Base-by-base conservation (phyloP, 768 basidiomycete genomes). In the Mycena rosella region DNA sequence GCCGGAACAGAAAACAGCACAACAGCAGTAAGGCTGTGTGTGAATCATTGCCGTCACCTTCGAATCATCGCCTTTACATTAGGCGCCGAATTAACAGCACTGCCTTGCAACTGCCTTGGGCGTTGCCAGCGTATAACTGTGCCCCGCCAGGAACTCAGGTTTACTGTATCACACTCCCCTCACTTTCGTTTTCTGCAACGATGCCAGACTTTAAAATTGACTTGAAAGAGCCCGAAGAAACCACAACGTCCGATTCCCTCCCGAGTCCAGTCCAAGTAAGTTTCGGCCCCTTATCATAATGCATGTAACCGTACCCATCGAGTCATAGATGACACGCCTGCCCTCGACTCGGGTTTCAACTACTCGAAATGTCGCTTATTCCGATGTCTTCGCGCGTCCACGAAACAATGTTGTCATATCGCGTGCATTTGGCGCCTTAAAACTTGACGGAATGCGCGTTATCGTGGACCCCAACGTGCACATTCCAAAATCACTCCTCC, bases 381-480 rank as follows among this genome's bases (percentile, higher is more conserved):
- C 44, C 7, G 13, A 48, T 4, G 13, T 48, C 2, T 48, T 48
- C 26, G 22, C 24, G 24, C 24, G 7, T 26, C 47, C 47, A 27
- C 47, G 22, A 27, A 48, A 48, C 26, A 26, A 26, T 5, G 2
- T 27, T 14, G 47, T 14, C 11, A 42, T 64, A 13, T 56, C 54
- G 9, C 55, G 55, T 2, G 51, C 32, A 6, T 63, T 57, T 15
- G 63, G 55, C 7, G 38, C 10, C 9, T 9, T 38, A 6, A n/a
- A 26, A 9, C 14, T 57, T 7, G 15, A 5, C 6, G 18, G 27
- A 9, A 24, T 8, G 18, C 55, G 38, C 17, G 56, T 51, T 20
- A 24, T 15, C 15, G 29, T 64, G n/a, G 63, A 64, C 36, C 63
- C 63, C 2, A 64, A 57, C 55, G 15, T 49, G 20, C 55, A 36